Conservation (phyloP, 2,329 filamentous ascomycete genomes). For the Grosmannia huntii region DNA sequence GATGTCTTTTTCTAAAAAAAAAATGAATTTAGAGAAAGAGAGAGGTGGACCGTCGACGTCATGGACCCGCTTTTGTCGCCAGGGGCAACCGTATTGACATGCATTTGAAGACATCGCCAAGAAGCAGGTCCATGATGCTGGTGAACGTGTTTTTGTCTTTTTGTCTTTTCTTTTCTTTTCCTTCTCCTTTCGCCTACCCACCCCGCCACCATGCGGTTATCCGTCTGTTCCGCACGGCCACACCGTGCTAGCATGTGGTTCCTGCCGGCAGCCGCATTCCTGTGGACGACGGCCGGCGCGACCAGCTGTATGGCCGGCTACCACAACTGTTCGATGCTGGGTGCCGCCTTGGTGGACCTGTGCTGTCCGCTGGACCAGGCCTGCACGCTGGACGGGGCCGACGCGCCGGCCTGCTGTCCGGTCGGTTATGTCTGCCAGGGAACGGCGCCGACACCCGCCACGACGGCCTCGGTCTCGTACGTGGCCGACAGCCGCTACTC, state of each 20-base stretch:
- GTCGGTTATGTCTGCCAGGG: slow-evolving; percentile 42
- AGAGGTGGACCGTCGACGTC: too few relatives aligned
- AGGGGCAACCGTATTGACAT: too few relatives aligned
- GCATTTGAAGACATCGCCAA: too few relatives aligned
- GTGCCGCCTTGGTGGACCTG: slow-evolving; percentile 31
- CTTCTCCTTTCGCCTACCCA: too few relatives aligned
- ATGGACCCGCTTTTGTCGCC: too few relatives aligned
- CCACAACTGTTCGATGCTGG: slow-evolving; percentile 36
- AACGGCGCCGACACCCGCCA: slow-evolving; percentile 29
- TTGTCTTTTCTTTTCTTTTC: too few relatives aligned
- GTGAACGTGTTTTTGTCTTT: too few relatives aligned
- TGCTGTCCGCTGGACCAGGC: slow-evolving; percentile 39
- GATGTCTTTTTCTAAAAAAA: too few relatives aligned
- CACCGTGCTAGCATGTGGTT: neutral
- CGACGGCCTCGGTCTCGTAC: slow-evolving; percentile 30
- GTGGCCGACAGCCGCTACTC: slow-evolving; percentile 43
- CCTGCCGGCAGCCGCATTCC: neutral
- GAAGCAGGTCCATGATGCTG: too few relatives aligned
- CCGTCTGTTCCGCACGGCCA: too few relatives aligned
- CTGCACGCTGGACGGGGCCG: slow-evolving; percentile 35
- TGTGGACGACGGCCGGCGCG: neutral
- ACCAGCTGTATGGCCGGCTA: slow-evolving; percentile 37
- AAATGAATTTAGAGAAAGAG: too few relatives aligned
- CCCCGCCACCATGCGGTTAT: too few relatives aligned
- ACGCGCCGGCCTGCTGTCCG: slow-evolving; percentile 41